Evolutionary conservation across 257 asterid species (phyloP), one percentile per base, ranked within the genome.

Genomic region (Mentha longifolia): DNA sequence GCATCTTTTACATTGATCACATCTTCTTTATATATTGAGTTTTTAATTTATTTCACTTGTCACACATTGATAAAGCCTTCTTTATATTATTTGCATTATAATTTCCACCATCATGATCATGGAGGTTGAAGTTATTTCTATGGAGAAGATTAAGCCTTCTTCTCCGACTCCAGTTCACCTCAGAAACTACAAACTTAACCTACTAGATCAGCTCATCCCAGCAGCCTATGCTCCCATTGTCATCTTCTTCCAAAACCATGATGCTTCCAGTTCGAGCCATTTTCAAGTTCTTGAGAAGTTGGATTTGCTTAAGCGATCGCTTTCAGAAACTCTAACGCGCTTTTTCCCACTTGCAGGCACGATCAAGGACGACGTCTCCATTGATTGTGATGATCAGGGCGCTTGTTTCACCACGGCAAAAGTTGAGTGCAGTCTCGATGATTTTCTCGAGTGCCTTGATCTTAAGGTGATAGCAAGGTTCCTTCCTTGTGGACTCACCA

Each of bases 261-360:
- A 67, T 28, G 41, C 61, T n/a, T n/a, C n/a, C n/a, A n/a, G n/a
- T 14, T 45, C 70, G 12, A 49, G 6, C 68, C 61, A 17, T 67
- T 52, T 47, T 64, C 61, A 70, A 49, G 60, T 68, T 56, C 78
- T 54, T 11, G 68, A 83, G 71, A 87, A 72, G 56, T 25, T 85
- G 31, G 35, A 39, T 14, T 3, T 70, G 63, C 87, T 90, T 11
- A 86, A 87, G 83, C 51, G 73, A 58, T 85, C 96, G 0, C 77
- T 92, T 4, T 83, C 96, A 2, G 60, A 77, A 57, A 82, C 88
- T 10, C 42, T 89, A 28, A 67, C 90, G 0, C 61, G 43, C 7
- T 92, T 86, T 54, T 86, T 79, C 78, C 95, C 93, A 0, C 91
- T 92, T 4, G 93, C 97, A 1, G 96, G 97, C 11, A 71, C 73